Base-by-base conservation (phyloP, 192 early-diverging fungal species). In the Phycomyces nitens region DNA sequence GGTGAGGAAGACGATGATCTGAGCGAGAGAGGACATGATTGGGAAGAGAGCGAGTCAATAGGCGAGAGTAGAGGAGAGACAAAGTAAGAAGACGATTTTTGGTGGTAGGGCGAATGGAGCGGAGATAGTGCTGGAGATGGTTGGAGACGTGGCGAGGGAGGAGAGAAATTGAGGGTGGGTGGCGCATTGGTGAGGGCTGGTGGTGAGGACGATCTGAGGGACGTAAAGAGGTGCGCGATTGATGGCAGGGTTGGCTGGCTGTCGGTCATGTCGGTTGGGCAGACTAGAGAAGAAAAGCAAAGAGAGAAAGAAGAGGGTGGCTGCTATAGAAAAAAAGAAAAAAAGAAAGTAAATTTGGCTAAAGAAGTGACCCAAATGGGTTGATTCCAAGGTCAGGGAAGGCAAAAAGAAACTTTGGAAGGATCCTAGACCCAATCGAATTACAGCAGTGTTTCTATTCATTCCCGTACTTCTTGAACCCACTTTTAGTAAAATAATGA, bases 321-420 rank as follows among this genome's bases (percentile, higher is more conserved):
- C 34, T 52, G 26, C 29, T 29, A 34, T 55, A 34, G 26, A 24
- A 53, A 52, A 50, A 51, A 51, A 62, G 34, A 38, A 51, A n/a
- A 50, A 62, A 62, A 62, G 49, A 52, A 50, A 50, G 23, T 49
- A 44, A 29, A 39, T 26, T 26, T 14, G 14, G 18, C 43, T 29
- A 49, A 26, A 60, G 12, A 56, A 38, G 21, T 27, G 39, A 29
- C 39, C 29, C 39, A 56, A 38, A 56, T 56, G 39, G 8, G 56
- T 40, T 27, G 29, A 42, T 4, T 22, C 53, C 40, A 49, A 55
- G 26, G 44, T 27, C 24, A 61, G 27, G 49, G 24, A 23, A 61
- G 16, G 15, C 22, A 40, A 58, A 68, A 52, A 60, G 57, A 68
- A 68, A 24, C 39, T 54, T 47, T 39, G 40, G 62, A 63, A 63